Percentiles rank a stretch among this genome's conserved stretches.
Evolutionary conservation across 2,329 filamentous ascomycete species (phyloP).

Genomic region (Mariannaea elegans): DNA sequence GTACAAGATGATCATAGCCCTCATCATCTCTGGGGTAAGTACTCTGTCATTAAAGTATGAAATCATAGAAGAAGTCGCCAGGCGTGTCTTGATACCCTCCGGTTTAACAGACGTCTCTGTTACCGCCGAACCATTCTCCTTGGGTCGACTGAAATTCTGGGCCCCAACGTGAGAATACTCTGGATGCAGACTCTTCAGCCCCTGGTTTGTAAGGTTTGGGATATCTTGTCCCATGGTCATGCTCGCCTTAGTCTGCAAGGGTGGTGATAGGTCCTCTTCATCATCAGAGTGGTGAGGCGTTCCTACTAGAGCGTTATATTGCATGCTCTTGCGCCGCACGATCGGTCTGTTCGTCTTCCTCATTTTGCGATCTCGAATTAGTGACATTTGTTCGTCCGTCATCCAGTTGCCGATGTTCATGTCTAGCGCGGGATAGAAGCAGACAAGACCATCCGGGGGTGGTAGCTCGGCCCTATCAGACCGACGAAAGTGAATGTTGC

Average conservation of each 20-base stretch:
- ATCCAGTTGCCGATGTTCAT: slow-evolving; percentile 99
- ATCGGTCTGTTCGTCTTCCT: slow-evolving; percentile 82
- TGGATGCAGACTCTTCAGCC: slow-evolving; percentile 51
- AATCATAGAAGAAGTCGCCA: slow-evolving; percentile 96
- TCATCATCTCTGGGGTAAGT: slow-evolving; percentile 97
- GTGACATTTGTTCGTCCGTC: slow-evolving; percentile 95
- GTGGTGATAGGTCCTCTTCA: slow-evolving; percentile 59
- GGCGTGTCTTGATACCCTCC: slow-evolving; percentile 77
- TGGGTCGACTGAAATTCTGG: slow-evolving; percentile 37
- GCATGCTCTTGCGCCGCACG: slow-evolving; percentile 83
- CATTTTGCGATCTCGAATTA: slow-evolving; percentile 85
- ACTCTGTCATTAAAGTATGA: slow-evolving; percentile 98
- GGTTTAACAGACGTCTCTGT: slow-evolving; percentile 59
- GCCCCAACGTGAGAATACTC: slow-evolving; percentile 62
- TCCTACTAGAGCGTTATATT: slow-evolving; percentile 85
- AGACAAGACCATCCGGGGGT: slow-evolving; percentile 79
- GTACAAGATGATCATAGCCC: slow-evolving; percentile 98
- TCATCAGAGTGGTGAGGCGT: slow-evolving; percentile 86
- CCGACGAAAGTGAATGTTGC: slow-evolving; percentile 52
- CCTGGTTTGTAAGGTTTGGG: slow-evolving; percentile 19
- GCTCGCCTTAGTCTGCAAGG: slow-evolving; percentile 20
- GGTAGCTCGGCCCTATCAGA: slow-evolving; percentile 66
- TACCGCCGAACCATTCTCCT: slow-evolving; percentile 25
- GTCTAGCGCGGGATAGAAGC: slow-evolving; percentile 90
- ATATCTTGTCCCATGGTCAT: slow-evolving; percentile 19